Evolutionary conservation across 164 flowering plant genomes (phyloP), one percentile per base, ranked within the genome.

Genomic region (Houttuynia cordata): DNA sequence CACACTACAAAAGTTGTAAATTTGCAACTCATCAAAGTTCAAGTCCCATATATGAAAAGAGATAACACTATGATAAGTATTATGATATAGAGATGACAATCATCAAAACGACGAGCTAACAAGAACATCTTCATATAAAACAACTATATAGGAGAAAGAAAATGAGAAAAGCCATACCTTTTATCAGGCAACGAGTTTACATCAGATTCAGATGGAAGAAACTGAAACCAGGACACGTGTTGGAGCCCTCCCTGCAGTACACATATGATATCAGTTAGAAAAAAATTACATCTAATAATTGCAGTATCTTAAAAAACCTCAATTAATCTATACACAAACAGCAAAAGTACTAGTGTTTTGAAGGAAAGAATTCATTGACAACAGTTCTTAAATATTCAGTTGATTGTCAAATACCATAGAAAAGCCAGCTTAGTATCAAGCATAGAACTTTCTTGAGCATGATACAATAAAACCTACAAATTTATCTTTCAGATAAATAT

Each of bases 191-290:
- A 62, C 50, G 83, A 49, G 60, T 47, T 81, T 64, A 80, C 57
- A 66, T 90, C 97, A 50, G 81, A 73, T 68, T 93, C 97, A 64
- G 68, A 72, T 14, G 99, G 96, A 53, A 87, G 92, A 74, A 90
- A 83, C 73, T 93, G 99, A 71, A 93, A 93, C 99, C 99, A 93
- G 24, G 97, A 86, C 67, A 93, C 59, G n/a, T 82, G 88, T 69
- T 82, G 86, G 50, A 93, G 82, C 58, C 99, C 94, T 53, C 92
- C 94, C 99, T 90, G 80, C 39, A 72, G 70, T 66, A 57, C 56
- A 8, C 24, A 18, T 34, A 22, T 7, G 2, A 37, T 45, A 21
- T 21, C 22, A 22, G n/a, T 7, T 10, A 9, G 42, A 47, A 13
- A n/a, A 15, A 10, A 47, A 47, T 18, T 22, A 60, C 13, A 60